These are phyloP conservation scores for Diplocarpon rosae DNA, from an alignment of 2,329 filamentous ascomycete species.

Conservation along the genomic window DNA sequence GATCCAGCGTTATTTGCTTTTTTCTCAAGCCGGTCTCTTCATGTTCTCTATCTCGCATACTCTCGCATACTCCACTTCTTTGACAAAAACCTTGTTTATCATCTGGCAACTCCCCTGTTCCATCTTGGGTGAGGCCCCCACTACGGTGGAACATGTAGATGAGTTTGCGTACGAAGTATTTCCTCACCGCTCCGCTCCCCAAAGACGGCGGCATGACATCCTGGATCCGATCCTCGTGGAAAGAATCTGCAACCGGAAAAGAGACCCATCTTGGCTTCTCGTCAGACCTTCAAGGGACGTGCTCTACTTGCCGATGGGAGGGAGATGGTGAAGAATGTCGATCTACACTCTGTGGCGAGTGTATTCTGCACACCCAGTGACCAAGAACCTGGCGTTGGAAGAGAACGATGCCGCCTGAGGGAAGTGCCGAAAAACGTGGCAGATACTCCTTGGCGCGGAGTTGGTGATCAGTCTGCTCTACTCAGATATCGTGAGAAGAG, in stretches of 20 bases:
- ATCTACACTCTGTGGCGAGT: slow-evolving; percentile 64
- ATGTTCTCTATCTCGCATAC: too few species aligned
- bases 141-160: slow-evolving; percentile 41
- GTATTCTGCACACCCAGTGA: slow-evolving; percentile 58
- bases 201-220: slow-evolving; percentile 44
- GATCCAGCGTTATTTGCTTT: too few species aligned
- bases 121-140: slow-evolving; percentile 47
- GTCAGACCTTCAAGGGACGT: slow-evolving; percentile 50
- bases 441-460: slow-evolving; percentile 31
- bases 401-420: slow-evolving; percentile 60
- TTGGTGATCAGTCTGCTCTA: slow-evolving; percentile 57
- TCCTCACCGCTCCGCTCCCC: slow-evolving; percentile 42
- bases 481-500: slow-evolving; percentile 70
- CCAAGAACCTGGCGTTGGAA: slow-evolving; percentile 62
- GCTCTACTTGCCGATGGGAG: slow-evolving; percentile 34
- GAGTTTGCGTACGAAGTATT: slow-evolving; percentile 45
- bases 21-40: too few species aligned
- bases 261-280: slow-evolving; percentile 48
- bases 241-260: slow-evolving; percentile 26
- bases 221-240: slow-evolving; percentile 51
- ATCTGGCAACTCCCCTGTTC: slow-evolving; percentile 43
- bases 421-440: slow-evolving; percentile 38
- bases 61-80: too few species aligned
- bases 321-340: slow-evolving; percentile 35
- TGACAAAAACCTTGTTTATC: not conserved